phyloP scores from a whole-genome alignment of 495 filamentous ascomycete genomes.

The Aspergillus nanangensis region DNA sequence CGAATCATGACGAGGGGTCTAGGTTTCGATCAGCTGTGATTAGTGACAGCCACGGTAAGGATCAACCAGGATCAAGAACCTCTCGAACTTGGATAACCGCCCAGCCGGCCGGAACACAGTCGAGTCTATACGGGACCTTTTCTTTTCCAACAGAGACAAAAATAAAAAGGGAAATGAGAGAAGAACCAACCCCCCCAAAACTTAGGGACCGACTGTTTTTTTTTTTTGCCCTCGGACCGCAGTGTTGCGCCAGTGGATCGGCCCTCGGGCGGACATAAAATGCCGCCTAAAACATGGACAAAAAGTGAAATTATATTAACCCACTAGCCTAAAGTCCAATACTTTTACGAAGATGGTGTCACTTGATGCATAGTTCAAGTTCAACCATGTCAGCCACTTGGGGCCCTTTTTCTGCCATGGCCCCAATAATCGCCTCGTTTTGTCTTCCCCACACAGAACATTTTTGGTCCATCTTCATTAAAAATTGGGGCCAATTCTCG shows the following conservation, averaged over 20 bases:
- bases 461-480: slow-evolving; percentile 9
- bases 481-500: slow-evolving; percentile 18
- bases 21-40: slow-evolving; percentile 2
- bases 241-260: neutral
- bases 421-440: neutral
- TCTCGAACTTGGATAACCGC: slow-evolving; percentile 5
- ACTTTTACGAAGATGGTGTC: neutral
- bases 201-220: too few species aligned
- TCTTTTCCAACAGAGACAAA: too few species aligned
- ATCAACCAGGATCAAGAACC: slow-evolving; percentile 21
- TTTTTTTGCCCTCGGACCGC: too few species aligned
- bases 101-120: neutral
- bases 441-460: slow-evolving; percentile 12
- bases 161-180: too few species aligned
- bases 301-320: neutral
- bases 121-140: too few species aligned
- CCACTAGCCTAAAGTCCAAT: neutral
- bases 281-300: neutral
- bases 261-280: too few species aligned
- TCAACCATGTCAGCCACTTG: too few species aligned
- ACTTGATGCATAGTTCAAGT: too few species aligned
- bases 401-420: neutral
- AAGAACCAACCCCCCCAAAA: too few species aligned
- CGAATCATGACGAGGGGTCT: slow-evolving; percentile 3
- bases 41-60: slow-evolving; percentile 16